Evolutionary conservation across 2,329 filamentous ascomycete genomes (phyloP).

Genomic region (Trichoderma sp.): DNA sequence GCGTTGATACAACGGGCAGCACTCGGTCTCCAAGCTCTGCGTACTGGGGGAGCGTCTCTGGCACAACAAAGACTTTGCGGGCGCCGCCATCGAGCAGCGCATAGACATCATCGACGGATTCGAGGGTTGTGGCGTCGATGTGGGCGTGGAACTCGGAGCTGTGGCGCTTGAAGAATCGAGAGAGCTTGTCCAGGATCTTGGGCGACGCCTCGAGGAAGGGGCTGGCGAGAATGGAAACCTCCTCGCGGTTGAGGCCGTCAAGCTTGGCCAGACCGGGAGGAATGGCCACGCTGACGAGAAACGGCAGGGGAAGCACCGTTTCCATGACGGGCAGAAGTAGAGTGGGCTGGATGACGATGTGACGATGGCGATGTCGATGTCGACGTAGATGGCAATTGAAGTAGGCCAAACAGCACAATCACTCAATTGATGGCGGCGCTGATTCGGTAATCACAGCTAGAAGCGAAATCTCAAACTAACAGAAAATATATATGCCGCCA

Average conservation of each 20-base stretch:
- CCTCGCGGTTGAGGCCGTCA: conserved; percentile 57
- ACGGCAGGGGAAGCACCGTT: conserved; percentile 64
- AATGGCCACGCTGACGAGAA: conserved; percentile 60
- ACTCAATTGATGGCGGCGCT: neutral
- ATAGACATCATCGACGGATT: conserved; percentile 71
- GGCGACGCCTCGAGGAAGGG: conserved; percentile 59
- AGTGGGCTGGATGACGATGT: conserved; percentile 9
- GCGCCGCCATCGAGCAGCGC: conserved; percentile 84
- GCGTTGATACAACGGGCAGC: conserved; percentile 52
- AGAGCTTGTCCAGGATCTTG: conserved; percentile 49
- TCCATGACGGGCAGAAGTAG: conserved; percentile 52
- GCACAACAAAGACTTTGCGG: conserved; percentile 77
- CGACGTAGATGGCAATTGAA: neutral
- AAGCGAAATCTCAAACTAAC: neutral
- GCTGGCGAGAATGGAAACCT: conserved; percentile 60
- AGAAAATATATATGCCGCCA: neutral
- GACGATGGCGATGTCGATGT: neutral
- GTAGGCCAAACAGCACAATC: neutral
- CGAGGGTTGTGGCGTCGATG: conserved; percentile 73
- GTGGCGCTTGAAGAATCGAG: conserved; percentile 51
- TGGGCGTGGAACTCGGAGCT: conserved; percentile 62
- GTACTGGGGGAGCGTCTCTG: conserved; percentile 64
- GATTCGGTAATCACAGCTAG: neutral
- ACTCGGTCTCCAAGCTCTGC: conserved; percentile 59
- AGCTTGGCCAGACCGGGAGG: conserved; percentile 50